These are phyloP conservation scores for Auriscalpium orientale DNA, from an alignment of 768 basidiomycete species.

Conservation along the genomic window DNA sequence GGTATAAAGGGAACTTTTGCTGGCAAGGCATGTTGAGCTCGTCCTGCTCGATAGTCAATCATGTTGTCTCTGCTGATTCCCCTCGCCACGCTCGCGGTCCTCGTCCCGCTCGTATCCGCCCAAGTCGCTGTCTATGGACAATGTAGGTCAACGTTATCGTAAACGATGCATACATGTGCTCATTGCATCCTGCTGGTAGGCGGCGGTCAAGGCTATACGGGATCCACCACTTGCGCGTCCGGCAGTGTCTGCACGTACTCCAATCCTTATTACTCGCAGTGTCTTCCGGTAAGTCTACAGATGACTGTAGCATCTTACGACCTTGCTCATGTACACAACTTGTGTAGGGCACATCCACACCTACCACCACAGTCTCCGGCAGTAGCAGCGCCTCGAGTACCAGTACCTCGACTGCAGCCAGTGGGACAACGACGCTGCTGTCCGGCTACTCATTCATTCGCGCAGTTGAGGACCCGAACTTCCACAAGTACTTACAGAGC, in stretches of 20 bases:
- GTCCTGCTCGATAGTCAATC: too few species aligned
- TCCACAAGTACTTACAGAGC: constrained; percentile 55
- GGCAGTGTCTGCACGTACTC: constrained; percentile 39
- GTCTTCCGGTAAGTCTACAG: constrained; percentile 31
- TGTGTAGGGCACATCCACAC: constrained; percentile 7
- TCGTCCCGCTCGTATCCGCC: too few species aligned
- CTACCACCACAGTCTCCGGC: constrained; percentile 13
- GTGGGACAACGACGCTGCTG: constrained; percentile 33
- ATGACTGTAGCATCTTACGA: too few species aligned
- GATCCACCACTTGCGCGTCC: constrained; percentile 39
- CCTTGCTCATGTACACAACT: too few species aligned
- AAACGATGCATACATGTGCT: not conserved
- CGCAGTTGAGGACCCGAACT: constrained; percentile 48
- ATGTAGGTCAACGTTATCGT: too few species aligned
- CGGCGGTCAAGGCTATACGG: constrained; percentile 17
- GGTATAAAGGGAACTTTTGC: too few species aligned
- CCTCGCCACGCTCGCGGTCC: too few species aligned
- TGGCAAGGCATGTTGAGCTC: too few species aligned
- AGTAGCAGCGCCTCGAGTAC: constrained; percentile 15
- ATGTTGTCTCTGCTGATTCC: too few species aligned
- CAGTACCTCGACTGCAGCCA: constrained; percentile 18
- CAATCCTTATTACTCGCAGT: constrained; percentile 47
- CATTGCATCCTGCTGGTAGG: not conserved
- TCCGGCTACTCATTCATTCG: constrained; percentile 50
- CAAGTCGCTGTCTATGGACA: too few species aligned